phyloP scores from a whole-genome alignment of 306 rosid genomes.

The Dalbergia cultrata region DNA sequence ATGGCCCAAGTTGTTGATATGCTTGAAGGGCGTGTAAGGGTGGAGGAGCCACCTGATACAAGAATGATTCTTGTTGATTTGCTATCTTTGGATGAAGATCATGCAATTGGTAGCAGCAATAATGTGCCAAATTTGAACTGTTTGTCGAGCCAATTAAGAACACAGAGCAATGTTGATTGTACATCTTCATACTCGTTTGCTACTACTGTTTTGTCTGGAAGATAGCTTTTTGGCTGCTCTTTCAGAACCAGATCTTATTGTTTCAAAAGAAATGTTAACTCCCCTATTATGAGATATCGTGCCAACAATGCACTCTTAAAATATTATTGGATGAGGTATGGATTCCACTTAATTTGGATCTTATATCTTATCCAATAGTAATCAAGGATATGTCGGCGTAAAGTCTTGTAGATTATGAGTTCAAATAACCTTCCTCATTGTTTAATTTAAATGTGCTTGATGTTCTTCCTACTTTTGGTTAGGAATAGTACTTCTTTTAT shows the following conservation, averaged over 20 bases:
- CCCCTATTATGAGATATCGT: no score
- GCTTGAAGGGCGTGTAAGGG: slow-evolving; percentile 72
- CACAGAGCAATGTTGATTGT: slow-evolving; percentile 32
- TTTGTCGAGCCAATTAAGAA: slow-evolving; percentile 30
- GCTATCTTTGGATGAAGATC: slow-evolving; percentile 52
- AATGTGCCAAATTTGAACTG: slow-evolving; percentile 34
- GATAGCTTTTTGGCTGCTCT: slow-evolving; percentile 35
- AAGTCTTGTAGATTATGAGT: no score
- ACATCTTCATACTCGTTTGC: slow-evolving; percentile 56
- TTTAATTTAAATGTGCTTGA: background rate
- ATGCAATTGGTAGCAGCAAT: background rate
- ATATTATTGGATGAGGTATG: no score
- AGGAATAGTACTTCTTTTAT: background rate
- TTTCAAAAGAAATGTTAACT: background rate
- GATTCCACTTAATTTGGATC: no score
- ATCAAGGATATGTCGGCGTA: no score
- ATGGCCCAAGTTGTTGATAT: slow-evolving; percentile 80
- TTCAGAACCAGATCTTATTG: background rate
- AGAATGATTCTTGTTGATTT: slow-evolving; percentile 77
- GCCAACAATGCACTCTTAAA: no score
- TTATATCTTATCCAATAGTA: no score
- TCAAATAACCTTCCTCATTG: background rate
- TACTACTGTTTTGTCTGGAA: slow-evolving; percentile 58
- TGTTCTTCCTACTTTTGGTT: background rate
- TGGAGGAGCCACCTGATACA: slow-evolving; percentile 85